These are phyloP conservation scores for Thozetella sp. DNA, from an alignment of 495 filamentous ascomycete species.

Conservation along the genomic window DNA sequence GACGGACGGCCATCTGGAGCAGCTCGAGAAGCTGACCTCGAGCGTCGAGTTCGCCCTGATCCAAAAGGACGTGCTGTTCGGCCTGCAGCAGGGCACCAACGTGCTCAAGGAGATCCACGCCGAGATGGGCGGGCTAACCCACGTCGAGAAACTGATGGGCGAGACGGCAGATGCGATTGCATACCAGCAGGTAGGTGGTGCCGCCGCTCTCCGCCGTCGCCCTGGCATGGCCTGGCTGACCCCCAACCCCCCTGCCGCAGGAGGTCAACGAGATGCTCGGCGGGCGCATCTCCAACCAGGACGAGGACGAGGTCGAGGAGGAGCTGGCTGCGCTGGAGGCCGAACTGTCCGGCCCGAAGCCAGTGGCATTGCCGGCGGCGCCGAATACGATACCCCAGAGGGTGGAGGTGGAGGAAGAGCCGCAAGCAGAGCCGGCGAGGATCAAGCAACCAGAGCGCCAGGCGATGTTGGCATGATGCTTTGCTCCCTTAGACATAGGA, in stretches of 20 bases:
- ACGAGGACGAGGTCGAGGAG: conserved; percentile 97
- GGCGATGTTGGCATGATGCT: conserved; percentile 47
- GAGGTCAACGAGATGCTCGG: conserved; percentile 90
- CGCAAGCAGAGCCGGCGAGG: conserved; percentile 22
- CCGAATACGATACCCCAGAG: conserved; percentile 49
- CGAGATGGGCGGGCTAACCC: conserved; percentile 94
- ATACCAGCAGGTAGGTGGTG: conserved; percentile 73
- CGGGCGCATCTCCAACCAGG: conserved; percentile 82
- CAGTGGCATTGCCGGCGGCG: conserved; percentile 12
- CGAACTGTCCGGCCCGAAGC: conserved; percentile 47
- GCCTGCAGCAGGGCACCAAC: conserved; percentile 86
- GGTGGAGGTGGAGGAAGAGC: conserved; percentile 16
- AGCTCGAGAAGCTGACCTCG: conserved; percentile 80
- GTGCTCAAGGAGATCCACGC: conserved; percentile 88
- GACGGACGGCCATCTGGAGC: conserved; percentile 87
- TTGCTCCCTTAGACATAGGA: conserved; percentile 8
- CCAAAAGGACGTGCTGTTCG: conserved; percentile 92
- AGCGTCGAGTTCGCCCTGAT: conserved; percentile 93
- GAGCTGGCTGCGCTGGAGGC: conserved; percentile 80
- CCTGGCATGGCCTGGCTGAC: neutral
- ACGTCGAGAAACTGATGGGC: conserved; percentile 91
- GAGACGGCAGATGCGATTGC: conserved; percentile 85
- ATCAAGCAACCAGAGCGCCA: conserved; percentile 29
- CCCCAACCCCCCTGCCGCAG: conserved; percentile 33
- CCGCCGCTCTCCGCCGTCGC: too few relatives aligned